Evolutionary conservation across 805 yeast species (phyloP).

Genomic region (Cyberlindnera maritima): DNA sequence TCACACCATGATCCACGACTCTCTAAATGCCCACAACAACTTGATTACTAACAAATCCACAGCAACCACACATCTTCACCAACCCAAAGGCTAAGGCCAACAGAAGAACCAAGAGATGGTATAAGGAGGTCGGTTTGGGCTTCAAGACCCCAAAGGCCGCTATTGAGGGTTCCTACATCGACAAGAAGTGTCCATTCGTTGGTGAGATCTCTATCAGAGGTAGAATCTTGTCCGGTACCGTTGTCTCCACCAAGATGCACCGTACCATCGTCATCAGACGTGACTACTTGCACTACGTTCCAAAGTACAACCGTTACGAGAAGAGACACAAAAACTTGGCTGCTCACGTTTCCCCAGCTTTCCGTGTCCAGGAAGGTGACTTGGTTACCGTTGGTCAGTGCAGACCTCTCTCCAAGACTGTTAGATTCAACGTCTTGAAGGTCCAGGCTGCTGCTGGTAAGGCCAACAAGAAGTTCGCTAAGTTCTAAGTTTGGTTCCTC

Average conservation of each 20-base stretch:
- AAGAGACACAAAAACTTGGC: slow-evolving; percentile 99
- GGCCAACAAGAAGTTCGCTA: slow-evolving; percentile 91
- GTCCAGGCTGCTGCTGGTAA: slow-evolving; percentile 86
- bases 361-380: slow-evolving; percentile 99
- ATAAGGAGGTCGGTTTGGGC: slow-evolving; percentile 99
- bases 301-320: slow-evolving; percentile 99
- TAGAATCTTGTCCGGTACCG: slow-evolving; percentile 98
- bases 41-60: slow-evolving; percentile 36
- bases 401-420: slow-evolving; percentile 99
- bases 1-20: not conserved
- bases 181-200: slow-evolving; percentile 99
- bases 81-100: slow-evolving; percentile 99
- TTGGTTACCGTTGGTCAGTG: slow-evolving; percentile 99
- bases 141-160: slow-evolving; percentile 99
- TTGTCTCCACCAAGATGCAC: slow-evolving; percentile 99
- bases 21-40: not conserved
- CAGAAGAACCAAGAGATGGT: slow-evolving; percentile 99
- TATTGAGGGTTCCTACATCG: slow-evolving; percentile 97
- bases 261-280: slow-evolving; percentile 99
- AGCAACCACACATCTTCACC: slow-evolving; percentile 99
- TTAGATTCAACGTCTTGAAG: slow-evolving; percentile 98
- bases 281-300: slow-evolving; percentile 99
- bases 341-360: slow-evolving; percentile 99
- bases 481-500: slow-evolving; percentile 63
- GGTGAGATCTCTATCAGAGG: slow-evolving; percentile 99